A percentile compares a stretch with the other conserved stretches of the same genome.
These are phyloP conservation scores for Coemansia sp. DNA, from an alignment of 192 early-diverging fungal genomes.

Conservation along the genomic window DNA sequence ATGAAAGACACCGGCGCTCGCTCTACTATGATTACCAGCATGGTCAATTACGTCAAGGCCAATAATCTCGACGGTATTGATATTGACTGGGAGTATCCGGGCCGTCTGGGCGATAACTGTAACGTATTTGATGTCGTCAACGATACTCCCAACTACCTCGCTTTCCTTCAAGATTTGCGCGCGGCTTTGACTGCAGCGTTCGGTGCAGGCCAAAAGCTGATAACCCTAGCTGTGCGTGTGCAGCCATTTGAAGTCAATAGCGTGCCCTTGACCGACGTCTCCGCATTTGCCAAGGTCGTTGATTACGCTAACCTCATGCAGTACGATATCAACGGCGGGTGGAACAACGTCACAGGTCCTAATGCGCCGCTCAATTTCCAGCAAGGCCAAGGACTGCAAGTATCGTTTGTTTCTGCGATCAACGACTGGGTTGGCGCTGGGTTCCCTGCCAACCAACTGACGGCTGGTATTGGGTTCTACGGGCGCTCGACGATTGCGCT, in stretches of 20 bases:
- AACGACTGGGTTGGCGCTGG: constrained; percentile 60
- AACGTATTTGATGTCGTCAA: constrained; percentile 55
- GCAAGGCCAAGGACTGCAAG: constrained; percentile 29
- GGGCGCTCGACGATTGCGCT: constrained; percentile 56
- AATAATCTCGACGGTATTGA: constrained; percentile 68
- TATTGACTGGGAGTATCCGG: constrained; percentile 77
- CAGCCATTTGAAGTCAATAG: constrained; percentile 59
- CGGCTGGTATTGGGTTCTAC: constrained; percentile 65
- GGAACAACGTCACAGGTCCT: constrained; percentile 60
- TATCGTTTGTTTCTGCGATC: constrained; percentile 57
- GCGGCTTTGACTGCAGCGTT: constrained; percentile 18
- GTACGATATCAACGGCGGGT: constrained; percentile 65
- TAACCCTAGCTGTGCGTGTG: constrained; percentile 67
- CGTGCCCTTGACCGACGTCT: constrained; percentile 56
- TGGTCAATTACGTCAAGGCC: constrained; percentile 42
- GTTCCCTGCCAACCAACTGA: constrained; percentile 63
- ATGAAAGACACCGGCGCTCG: constrained; percentile 32
- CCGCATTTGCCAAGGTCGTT: constrained; percentile 63
- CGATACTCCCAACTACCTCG: constrained; percentile 68
- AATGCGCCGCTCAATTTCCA: constrained; percentile 61
- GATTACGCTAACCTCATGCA: constrained; percentile 72
- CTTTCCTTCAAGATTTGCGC: constrained; percentile 63
- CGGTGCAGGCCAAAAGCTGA: constrained; percentile 54
- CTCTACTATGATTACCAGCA: constrained; percentile 51
- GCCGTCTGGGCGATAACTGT: constrained; percentile 47